Conservation (phyloP, 148 eudicot species). For the Rhododendron henanense region DNA sequence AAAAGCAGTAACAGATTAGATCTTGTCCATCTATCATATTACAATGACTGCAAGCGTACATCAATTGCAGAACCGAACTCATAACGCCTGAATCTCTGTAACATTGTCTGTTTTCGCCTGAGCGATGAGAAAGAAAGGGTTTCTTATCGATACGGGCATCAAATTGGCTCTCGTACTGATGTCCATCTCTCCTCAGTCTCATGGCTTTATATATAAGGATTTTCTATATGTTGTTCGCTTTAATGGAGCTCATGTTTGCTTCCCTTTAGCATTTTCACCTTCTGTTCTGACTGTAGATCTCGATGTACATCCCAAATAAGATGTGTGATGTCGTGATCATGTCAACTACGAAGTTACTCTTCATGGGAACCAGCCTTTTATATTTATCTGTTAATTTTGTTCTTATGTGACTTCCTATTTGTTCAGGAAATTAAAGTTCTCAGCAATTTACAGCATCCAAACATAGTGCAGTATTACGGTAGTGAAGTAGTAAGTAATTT, state of each 20-base stretch:
- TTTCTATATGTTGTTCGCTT: neutral
- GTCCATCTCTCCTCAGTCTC: neutral
- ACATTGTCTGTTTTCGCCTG: neutral
- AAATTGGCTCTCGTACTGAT: neutral
- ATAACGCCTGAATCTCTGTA: neutral
- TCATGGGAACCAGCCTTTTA: neutral
- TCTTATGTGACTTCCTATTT: neutral
- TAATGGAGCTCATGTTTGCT: neutral
- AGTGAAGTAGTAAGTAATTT: slow-evolving; percentile 79
- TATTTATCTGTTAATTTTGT: neutral
- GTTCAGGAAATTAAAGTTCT: slow-evolving; percentile 85
- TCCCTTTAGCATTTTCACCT: neutral
- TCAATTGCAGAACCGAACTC: neutral
- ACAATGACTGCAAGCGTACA: neutral
- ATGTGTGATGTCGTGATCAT: neutral
- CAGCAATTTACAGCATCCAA: slow-evolving; percentile 79
- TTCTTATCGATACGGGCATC: neutral
- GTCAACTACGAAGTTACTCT: neutral
- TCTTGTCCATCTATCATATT: neutral
- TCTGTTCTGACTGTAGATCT: neutral
- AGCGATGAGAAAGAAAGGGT: neutral
- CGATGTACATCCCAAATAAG: neutral
- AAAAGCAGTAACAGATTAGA: neutral
- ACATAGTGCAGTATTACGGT: slow-evolving; percentile 93
- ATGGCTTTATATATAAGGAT: neutral